phyloP scores from a whole-genome alignment of 2,329 filamentous ascomycete species.

The Venturia asperata region DNA sequence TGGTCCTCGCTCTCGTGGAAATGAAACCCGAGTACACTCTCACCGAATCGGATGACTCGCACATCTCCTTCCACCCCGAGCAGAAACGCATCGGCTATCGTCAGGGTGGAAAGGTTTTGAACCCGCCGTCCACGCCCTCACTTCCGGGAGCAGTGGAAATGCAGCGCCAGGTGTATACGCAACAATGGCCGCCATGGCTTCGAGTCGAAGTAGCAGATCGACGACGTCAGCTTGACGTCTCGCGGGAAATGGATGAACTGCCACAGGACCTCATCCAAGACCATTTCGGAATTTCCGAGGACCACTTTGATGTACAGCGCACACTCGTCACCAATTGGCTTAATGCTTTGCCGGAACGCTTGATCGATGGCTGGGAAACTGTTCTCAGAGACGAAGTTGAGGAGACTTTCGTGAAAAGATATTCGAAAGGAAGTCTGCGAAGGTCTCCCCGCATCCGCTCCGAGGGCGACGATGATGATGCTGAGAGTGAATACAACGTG shows the following conservation, averaged over 20 bases:
- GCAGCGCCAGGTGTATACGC: neutral
- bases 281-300: slow-evolving; percentile 6
- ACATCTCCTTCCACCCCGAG: neutral
- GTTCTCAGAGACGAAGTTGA: slow-evolving; percentile 15
- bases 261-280: neutral
- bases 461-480: slow-evolving; percentile 6
- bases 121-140: neutral
- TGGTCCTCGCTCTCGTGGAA: neutral
- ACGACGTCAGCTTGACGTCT: slow-evolving; percentile 16
- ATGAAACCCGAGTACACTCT: neutral
- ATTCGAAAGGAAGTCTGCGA: neutral
- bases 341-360: slow-evolving; percentile 8
- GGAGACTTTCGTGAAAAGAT: slow-evolving; percentile 10
- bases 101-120: neutral
- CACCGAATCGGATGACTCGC: slow-evolving; percentile 1
- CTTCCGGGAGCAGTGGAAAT: slow-evolving; percentile 2
- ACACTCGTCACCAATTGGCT: slow-evolving; percentile 14
- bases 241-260: slow-evolving; percentile 13
- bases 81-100: neutral
- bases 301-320: slow-evolving; percentile 9
- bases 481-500: neutral
- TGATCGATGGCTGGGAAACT: slow-evolving; percentile 16
- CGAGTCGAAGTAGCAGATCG: slow-evolving; percentile 14
- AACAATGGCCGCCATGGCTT: slow-evolving; percentile 17
- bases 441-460: neutral